Evolutionary conservation across 2,329 filamentous ascomycete species (phyloP), one percentile per base, ranked within the genome.

Genomic region (Talaromyces sp.): DNA sequence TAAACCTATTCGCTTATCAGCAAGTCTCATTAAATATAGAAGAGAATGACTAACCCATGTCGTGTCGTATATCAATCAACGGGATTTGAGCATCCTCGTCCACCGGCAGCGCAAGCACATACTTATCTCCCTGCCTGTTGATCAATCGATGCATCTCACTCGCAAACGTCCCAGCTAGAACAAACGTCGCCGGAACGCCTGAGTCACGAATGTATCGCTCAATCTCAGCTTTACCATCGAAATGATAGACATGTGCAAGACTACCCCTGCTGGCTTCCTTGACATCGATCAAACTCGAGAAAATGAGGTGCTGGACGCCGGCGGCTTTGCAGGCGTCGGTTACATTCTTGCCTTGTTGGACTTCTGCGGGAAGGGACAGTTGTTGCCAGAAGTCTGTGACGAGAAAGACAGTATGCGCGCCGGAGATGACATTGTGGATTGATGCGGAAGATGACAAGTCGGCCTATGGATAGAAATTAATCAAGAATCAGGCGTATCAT

Each of bases 191-290:
- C 0, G 81, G 80, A 3, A 88, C 72, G 0, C 78, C 79, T 3
- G 82, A 74, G 0, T 70, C 62, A n/a, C 82, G 80, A 58, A 86
- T 82, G 70, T 88, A 85, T n/a, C 77, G 69, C 68, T 86, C 85
- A 0, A 85, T 79, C 14, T 81, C 75, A n/a, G 85, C 85, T 71
- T 88, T 88, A 71, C 74, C 77, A 73, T 88, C 86, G 66, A 88
- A 88, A 69, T 85, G 82, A 68, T 79, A 67, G 4, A 78, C 74
- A 35, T 65, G 72, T 14, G 64, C 71, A 10, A 77, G 69, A 14
- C 70, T 72, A 4, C 77, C 78, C 19, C 66, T 63, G 2, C 71
- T 71, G 50, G 77, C 70, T 27, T 69, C 65, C 4, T 35, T 67
- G 11, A 67, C 39, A 22, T 67, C n/a, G 7, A 67, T 68, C 60